Percentiles rank a stretch among this genome's conserved stretches.
These are phyloP conservation scores for Pseudoneurospora amorphoporcata DNA, from an alignment of 495 filamentous ascomycete species.

Conservation along the genomic window DNA sequence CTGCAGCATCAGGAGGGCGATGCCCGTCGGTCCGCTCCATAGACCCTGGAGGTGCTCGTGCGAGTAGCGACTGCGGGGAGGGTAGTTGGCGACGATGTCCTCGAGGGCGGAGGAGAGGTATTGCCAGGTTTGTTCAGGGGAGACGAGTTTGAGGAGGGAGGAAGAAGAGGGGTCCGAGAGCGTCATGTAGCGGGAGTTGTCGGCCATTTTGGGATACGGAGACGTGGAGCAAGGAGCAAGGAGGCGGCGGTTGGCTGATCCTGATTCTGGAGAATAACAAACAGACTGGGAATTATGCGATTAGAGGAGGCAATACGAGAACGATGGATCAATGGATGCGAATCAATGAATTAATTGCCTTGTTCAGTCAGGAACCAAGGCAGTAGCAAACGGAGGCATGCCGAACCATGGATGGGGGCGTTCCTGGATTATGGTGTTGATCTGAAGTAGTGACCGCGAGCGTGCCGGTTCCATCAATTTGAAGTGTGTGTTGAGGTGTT, in stretches of 20 bases:
- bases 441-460: not conserved
- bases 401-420: not conserved
- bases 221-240: too few species aligned
- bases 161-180: not conserved
- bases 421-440: not conserved
- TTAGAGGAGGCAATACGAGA: not conserved
- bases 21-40: conserved; percentile 48
- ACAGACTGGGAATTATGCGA: not conserved
- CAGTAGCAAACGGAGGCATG: not conserved
- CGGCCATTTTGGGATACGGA: not conserved
- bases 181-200: conserved; percentile 6
- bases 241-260: not conserved
- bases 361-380: not conserved
- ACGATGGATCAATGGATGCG: not conserved
- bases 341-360: not conserved
- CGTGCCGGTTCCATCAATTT: not conserved
- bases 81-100: conserved; percentile 23
- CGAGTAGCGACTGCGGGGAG: conserved; percentile 18
- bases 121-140: conserved; percentile 2
- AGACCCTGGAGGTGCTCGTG: conserved; percentile 33
- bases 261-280: not conserved
- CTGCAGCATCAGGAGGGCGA: conserved; percentile 48
- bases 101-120: conserved; percentile 19
- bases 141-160: not conserved
- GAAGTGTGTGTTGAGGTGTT: not conserved